Evolutionary conservation across 495 filamentous ascomycete species (phyloP).

Genomic region (Xylaria cubensis): DNA sequence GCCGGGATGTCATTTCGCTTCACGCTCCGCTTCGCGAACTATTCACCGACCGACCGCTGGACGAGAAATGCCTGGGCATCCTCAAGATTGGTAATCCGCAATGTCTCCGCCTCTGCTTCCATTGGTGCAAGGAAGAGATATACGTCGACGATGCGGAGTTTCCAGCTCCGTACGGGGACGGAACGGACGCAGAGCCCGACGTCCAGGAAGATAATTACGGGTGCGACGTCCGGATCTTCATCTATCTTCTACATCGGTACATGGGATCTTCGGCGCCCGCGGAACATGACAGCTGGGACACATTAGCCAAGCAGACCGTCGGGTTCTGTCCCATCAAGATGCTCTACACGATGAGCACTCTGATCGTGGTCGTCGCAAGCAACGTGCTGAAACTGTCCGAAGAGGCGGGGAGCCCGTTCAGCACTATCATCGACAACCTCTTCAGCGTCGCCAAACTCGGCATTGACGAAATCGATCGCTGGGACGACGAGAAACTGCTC

Average conservation of each 20-base stretch:
- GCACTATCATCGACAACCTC: neutral
- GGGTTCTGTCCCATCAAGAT: neutral
- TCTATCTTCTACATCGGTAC: conserved; percentile 24
- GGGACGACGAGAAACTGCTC: conserved; percentile 7
- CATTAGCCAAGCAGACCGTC: neutral
- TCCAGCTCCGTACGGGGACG: neutral
- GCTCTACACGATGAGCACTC: conserved; percentile 24
- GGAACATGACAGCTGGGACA: conserved; percentile 11
- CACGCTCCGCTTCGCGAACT: neutral
- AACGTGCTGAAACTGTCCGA: neutral
- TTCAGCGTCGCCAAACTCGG: neutral
- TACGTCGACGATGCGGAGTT: neutral
- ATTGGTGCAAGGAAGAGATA: conserved; percentile 13
- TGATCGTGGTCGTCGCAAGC: neutral
- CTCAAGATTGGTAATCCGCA: neutral
- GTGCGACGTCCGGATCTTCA: conserved; percentile 18
- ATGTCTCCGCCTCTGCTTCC: neutral
- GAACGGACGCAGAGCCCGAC: neutral
- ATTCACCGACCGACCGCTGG: neutral
- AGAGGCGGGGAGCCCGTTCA: neutral
- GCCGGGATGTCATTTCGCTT: neutral
- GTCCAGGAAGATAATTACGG: neutral
- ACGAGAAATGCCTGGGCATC: neutral
- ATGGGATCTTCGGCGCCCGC: neutral
- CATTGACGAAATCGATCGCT: neutral